Percentiles rank a stretch among this genome's conserved stretches.
Evolutionary conservation across 2,329 filamentous ascomycete genomes (phyloP).

Genomic region (Arthrobotrys conoides): DNA sequence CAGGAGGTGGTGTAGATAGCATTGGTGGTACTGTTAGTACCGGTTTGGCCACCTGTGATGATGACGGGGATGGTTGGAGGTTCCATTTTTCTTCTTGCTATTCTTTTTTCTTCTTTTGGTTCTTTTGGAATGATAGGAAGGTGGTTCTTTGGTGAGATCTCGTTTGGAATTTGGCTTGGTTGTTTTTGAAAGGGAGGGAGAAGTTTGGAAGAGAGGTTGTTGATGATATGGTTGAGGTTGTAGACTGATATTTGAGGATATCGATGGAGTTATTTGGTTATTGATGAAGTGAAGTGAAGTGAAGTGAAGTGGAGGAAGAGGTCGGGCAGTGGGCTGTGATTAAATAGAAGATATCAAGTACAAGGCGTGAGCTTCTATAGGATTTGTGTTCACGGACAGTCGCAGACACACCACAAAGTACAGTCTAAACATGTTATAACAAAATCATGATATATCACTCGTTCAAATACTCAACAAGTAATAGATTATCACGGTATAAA

Average conservation of each 20-base stretch:
- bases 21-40: background rate
- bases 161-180: too few species aligned
- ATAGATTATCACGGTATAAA: background rate
- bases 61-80: slow-evolving; percentile 32
- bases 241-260: too few species aligned
- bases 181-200: background rate
- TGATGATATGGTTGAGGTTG: background rate
- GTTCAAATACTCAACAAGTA: too few species aligned
- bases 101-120: background rate
- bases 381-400: background rate
- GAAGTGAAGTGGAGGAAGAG: background rate
- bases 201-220: background rate
- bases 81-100: slow-evolving; percentile 35
- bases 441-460: too few species aligned
- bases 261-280: background rate
- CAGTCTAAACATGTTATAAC: too few species aligned
- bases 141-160: background rate
- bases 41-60: background rate
- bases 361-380: background rate
- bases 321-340: too few species aligned
- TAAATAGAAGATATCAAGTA: background rate
- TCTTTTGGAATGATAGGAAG: too few species aligned
- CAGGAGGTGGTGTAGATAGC: background rate
- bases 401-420: background rate
- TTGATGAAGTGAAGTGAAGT: background rate